Percentiles rank a stretch among this genome's conserved stretches.
phyloP scores from a whole-genome alignment of 1,284 basidiomycete genomes.

The Sanguinoderma infundibulare region DNA sequence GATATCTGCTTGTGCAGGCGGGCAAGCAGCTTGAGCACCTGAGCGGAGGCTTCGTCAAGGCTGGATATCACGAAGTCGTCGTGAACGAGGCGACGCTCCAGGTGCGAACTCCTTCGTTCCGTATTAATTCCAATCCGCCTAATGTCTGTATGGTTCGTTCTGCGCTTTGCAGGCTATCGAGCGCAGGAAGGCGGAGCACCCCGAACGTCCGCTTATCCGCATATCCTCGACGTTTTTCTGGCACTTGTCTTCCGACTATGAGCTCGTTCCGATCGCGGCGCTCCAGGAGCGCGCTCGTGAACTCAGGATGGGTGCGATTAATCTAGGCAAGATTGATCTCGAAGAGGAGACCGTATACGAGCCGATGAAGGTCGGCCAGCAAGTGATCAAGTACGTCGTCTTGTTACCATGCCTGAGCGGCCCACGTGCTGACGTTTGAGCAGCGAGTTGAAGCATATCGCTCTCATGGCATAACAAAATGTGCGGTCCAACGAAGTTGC shows the following conservation, averaged over 20 bases:
- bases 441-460: constrained; percentile 85
- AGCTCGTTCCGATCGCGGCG: constrained; percentile 65
- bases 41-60: constrained; percentile 85
- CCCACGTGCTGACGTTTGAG: constrained; percentile 5
- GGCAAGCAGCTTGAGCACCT: constrained; percentile 93
- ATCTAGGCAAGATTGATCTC: constrained; percentile 42
- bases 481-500: not conserved
- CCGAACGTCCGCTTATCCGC: constrained; percentile 83
- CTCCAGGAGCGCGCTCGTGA: constrained; percentile 52
- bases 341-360: constrained; percentile 60
- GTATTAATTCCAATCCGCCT: too few species aligned
- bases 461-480: constrained; percentile 57
- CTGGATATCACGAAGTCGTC: constrained; percentile 92
- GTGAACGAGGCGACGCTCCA: constrained; percentile 80
- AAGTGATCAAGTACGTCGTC: constrained; percentile 75
- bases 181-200: constrained; percentile 56
- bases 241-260: constrained; percentile 87
- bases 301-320: constrained; percentile 43
- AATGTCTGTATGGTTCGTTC: not conserved
- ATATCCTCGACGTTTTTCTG: constrained; percentile 96
- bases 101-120: constrained; percentile 42
- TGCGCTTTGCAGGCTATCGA: constrained; percentile 61
- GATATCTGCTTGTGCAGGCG: constrained; percentile 82
- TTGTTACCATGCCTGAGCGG: not conserved
- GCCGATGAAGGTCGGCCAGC: constrained; percentile 84